phyloP scores from a whole-genome alignment of 495 filamentous ascomycete genomes.

The Penicillium crystallinum region DNA sequence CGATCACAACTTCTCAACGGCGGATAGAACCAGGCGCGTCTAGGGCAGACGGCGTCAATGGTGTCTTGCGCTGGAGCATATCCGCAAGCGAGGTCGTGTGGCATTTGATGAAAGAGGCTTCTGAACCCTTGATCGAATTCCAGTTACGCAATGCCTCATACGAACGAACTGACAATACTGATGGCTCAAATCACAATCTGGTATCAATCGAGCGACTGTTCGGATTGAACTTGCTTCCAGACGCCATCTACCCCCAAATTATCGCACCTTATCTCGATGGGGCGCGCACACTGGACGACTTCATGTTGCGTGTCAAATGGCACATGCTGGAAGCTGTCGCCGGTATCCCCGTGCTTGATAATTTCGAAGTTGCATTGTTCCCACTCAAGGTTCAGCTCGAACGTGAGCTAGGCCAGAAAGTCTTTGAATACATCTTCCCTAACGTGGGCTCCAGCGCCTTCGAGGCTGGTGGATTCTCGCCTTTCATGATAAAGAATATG shows the following conservation, averaged over 20 bases:
- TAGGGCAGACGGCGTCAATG: constrained; percentile 71
- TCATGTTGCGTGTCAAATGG: constrained; percentile 92
- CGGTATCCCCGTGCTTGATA: constrained; percentile 93
- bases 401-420: constrained; percentile 82
- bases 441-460: constrained; percentile 56
- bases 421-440: constrained; percentile 98
- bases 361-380: constrained; percentile 92
- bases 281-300: constrained; percentile 50
- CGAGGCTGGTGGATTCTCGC: constrained; percentile 65
- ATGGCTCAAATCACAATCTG: constrained; percentile 91
- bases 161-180: constrained; percentile 90
- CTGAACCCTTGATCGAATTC: constrained; percentile 88
- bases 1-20: constrained; percentile 91
- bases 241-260: constrained; percentile 94
- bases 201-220: constrained; percentile 79
- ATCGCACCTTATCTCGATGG: constrained; percentile 80
- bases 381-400: constrained; percentile 94
- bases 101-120: constrained; percentile 83
- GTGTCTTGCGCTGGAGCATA: constrained; percentile 83
- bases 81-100: constrained; percentile 90
- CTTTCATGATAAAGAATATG: constrained; percentile 78
- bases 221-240: constrained; percentile 80
- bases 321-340: constrained; percentile 97
- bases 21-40: constrained; percentile 63
- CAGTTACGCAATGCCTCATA: constrained; percentile 85